These are phyloP conservation scores for Penicillium sp. DNA, from an alignment of 2,329 filamentous ascomycete species.

Conservation along the genomic window DNA sequence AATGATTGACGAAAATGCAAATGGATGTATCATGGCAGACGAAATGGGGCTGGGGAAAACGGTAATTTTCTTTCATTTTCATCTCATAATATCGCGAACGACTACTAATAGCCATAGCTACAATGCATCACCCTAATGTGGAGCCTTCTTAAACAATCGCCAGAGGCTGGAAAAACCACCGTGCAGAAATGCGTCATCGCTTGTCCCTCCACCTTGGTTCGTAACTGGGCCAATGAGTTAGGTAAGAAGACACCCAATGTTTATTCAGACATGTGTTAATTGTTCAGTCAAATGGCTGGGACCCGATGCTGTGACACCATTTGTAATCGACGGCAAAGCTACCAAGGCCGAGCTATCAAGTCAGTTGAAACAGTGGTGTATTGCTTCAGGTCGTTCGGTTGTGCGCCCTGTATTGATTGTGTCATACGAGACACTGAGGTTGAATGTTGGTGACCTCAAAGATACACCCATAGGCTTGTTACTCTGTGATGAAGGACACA, in stretches of 20 bases:
- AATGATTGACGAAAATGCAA: conserved; percentile 88
- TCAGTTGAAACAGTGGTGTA: conserved; percentile 92
- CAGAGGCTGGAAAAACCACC: conserved; percentile 86
- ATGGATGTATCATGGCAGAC: conserved; percentile 99
- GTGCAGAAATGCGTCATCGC: conserved; percentile 97
- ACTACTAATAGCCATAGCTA: conserved; percentile 40
- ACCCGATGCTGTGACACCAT: conserved; percentile 82
- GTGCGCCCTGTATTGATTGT: conserved; percentile 94
- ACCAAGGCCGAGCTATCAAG: conserved; percentile 87
- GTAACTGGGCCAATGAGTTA: conserved; percentile 97
- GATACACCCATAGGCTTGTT: conserved; percentile 87
- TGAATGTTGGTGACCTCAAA: conserved; percentile 86
- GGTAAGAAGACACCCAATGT: conserved; percentile 28
- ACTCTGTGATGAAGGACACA: conserved; percentile 94
- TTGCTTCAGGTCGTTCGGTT: conserved; percentile 81
- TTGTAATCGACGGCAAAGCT: conserved; percentile 94
- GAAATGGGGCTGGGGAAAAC: conserved; percentile 99
- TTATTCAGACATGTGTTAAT: conserved; percentile 18
- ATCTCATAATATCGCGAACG: conserved; percentile 1
- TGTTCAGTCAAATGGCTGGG: conserved; percentile 81
- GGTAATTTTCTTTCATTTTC: conserved; percentile 28
- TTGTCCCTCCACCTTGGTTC: conserved; percentile 91
- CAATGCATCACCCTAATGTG: conserved; percentile 97
- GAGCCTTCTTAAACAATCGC: conserved; percentile 93
- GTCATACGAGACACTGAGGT: conserved; percentile 89